A percentile compares a stretch with the other conserved stretches of the same genome.
phyloP scores from a whole-genome alignment of 768 basidiomycete genomes.

The Gyrodon lividus region DNA sequence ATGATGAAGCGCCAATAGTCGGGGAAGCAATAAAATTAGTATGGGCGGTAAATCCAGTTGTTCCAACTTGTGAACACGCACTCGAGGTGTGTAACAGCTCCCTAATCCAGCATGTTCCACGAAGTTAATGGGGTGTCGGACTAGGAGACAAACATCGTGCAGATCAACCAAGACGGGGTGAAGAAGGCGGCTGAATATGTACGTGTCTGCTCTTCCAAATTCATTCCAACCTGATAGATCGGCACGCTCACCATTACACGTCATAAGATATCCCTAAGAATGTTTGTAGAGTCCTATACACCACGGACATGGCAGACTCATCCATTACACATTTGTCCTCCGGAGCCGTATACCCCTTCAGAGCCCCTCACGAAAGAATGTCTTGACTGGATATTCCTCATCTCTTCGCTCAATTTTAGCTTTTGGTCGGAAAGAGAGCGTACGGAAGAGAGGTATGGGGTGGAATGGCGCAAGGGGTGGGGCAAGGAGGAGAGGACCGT shows the following conservation, averaged over 20 bases:
- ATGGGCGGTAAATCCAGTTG: slow-evolving; percentile 52
- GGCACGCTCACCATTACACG: background rate
- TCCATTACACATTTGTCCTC: slow-evolving; percentile 68
- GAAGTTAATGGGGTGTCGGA: background rate
- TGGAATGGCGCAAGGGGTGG: slow-evolving; percentile 78
- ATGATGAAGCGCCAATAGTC: background rate
- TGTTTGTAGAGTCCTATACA: slow-evolving; percentile 64
- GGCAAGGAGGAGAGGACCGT: slow-evolving; percentile 44
- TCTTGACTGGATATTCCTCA: slow-evolving; percentile 86
- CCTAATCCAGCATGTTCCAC: background rate
- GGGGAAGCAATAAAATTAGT: background rate
- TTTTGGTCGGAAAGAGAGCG: slow-evolving; percentile 83
- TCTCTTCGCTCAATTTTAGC: slow-evolving; percentile 83
- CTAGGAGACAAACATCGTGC: slow-evolving; percentile 61
- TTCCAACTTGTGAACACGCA: slow-evolving; percentile 55
- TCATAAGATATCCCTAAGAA: slow-evolving; percentile 58
- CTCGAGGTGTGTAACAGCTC: slow-evolving; percentile 44
- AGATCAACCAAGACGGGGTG: slow-evolving; percentile 59
- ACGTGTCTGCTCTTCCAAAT: slow-evolving; percentile 16
- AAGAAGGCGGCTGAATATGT: slow-evolving; percentile 67
- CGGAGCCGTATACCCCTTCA: slow-evolving; percentile 55
- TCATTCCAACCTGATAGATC: slow-evolving; percentile 4
- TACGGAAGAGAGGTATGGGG: slow-evolving; percentile 61
- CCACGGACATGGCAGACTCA: slow-evolving; percentile 77
- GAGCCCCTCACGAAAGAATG: slow-evolving; percentile 55